These are phyloP conservation scores for Mortierella sp. DNA, from an alignment of 371 early-diverging fungal species.

Conservation along the genomic window DNA sequence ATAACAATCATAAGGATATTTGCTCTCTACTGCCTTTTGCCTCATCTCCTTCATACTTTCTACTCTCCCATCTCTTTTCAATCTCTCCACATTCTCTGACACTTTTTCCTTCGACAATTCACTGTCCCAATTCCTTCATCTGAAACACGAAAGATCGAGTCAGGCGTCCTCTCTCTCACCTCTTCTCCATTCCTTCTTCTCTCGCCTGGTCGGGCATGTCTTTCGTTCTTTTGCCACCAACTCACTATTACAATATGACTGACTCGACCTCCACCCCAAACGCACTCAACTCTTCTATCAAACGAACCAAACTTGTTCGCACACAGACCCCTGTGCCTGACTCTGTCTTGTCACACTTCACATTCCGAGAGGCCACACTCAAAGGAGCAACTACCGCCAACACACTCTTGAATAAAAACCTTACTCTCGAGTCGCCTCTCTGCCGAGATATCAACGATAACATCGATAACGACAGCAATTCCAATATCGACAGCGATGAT, in stretches of 20 bases:
- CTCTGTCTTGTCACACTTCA: neutral
- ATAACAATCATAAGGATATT: too few species aligned
- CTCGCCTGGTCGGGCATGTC: constrained; percentile 15
- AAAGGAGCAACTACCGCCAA: constrained; percentile 15
- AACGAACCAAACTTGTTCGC: constrained; percentile 17
- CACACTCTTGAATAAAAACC: constrained; percentile 14
- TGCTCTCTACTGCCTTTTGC: too few species aligned
- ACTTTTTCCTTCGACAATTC: neutral
- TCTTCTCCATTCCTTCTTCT: neutral
- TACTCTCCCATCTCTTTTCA: neutral
- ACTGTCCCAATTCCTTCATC: neutral
- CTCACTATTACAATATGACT: neutral
- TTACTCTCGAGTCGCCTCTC: neutral
- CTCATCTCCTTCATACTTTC: too few species aligned
- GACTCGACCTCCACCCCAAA: neutral
- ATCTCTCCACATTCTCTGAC: neutral
- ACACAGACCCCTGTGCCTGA: constrained; percentile 28
- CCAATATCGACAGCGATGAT: neutral
- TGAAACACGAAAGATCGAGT: neutral
- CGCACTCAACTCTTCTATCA: neutral
- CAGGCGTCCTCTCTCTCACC: neutral
- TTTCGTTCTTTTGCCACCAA: constrained; percentile 12
- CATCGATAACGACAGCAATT: neutral
- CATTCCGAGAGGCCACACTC: constrained; percentile 9
- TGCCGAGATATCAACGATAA: constrained; percentile 4